Conservation (phyloP, 768 basidiomycete species). For the Amyloporia xantha region DNA sequence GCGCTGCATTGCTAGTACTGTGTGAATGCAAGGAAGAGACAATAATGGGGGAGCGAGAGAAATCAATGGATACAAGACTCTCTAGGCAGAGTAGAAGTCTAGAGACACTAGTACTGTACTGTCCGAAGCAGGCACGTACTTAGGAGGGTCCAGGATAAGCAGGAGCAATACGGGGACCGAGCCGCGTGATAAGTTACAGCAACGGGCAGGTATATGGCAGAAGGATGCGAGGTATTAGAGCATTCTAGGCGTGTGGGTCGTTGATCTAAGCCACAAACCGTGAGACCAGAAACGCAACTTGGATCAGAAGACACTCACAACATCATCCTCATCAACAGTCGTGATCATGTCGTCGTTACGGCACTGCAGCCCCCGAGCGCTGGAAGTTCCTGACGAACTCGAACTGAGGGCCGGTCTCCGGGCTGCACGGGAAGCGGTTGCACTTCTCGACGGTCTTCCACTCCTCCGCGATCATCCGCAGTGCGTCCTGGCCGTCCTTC, state of each 20-base stretch:
- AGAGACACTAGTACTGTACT: background rate
- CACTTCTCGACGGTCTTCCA: constrained; percentile 79
- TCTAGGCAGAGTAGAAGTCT: background rate
- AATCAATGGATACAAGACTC: background rate
- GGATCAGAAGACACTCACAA: background rate
- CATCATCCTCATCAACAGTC: background rate
- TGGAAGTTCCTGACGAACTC: constrained; percentile 64
- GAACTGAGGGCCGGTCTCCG: constrained; percentile 74
- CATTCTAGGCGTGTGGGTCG: background rate
- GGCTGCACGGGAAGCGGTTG: constrained; percentile 66
- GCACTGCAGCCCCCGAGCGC: constrained; percentile 3
- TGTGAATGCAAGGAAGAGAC: background rate
- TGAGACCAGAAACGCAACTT: background rate
- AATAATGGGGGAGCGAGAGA: background rate
- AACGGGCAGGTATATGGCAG: background rate
- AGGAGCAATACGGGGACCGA: background rate
- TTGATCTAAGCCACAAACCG: too few species aligned
- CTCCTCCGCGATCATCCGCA: constrained; percentile 55
- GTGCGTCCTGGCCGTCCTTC: constrained; percentile 55
- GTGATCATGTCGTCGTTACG: background rate
- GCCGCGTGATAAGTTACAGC: constrained; percentile 1
- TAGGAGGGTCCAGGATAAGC: background rate
- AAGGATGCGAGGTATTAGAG: background rate
- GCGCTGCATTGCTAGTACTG: too few species aligned
- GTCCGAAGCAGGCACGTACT: background rate